A percentile compares a stretch with the other conserved stretches of the same genome.
Evolutionary conservation across 805 yeast species (phyloP).

Genomic region (Helenozyma rhizophorensis): DNA sequence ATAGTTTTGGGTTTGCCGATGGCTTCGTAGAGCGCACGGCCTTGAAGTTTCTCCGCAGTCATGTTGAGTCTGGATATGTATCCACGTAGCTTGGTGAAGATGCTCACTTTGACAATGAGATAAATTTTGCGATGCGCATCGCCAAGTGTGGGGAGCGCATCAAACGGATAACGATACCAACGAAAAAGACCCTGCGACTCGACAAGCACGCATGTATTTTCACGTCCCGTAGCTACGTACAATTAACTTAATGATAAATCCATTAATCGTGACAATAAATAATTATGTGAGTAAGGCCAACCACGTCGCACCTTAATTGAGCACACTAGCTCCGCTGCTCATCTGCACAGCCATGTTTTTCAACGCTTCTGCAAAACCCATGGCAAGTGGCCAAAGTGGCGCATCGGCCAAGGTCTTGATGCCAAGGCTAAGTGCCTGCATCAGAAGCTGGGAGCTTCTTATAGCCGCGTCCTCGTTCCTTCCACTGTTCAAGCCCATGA

Average conservation of each 20-base stretch:
- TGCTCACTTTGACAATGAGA: constrained; percentile 6
- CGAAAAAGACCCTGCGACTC: no score
- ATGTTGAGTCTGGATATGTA: constrained; percentile 3
- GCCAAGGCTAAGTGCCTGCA: constrained; percentile 61
- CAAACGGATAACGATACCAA: no score
- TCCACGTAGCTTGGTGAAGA: neutral
- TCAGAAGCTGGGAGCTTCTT: constrained; percentile 46
- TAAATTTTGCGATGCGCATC: no score
- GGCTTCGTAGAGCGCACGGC: constrained; percentile 64
- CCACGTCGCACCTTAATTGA: no score
- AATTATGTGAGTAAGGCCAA: no score
- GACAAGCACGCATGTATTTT: no score
- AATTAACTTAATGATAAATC: no score
- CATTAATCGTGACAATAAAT: no score
- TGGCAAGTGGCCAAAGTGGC: constrained; percentile 81
- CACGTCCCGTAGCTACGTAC: no score
- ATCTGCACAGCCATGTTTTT: constrained; percentile 46
- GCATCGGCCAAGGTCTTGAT: constrained; percentile 78
- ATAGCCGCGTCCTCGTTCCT: constrained; percentile 36
- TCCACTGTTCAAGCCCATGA: neutral
- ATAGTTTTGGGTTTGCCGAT: constrained; percentile 76
- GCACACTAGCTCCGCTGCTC: no score
- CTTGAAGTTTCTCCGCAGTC: constrained; percentile 31
- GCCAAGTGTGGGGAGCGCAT: no score
- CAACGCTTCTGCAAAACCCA: constrained; percentile 75